A percentile compares a stretch with the other conserved stretches of the same genome.
These are phyloP conservation scores for Acacia confusa DNA, from an alignment of 306 rosid species.

Conservation along the genomic window DNA sequence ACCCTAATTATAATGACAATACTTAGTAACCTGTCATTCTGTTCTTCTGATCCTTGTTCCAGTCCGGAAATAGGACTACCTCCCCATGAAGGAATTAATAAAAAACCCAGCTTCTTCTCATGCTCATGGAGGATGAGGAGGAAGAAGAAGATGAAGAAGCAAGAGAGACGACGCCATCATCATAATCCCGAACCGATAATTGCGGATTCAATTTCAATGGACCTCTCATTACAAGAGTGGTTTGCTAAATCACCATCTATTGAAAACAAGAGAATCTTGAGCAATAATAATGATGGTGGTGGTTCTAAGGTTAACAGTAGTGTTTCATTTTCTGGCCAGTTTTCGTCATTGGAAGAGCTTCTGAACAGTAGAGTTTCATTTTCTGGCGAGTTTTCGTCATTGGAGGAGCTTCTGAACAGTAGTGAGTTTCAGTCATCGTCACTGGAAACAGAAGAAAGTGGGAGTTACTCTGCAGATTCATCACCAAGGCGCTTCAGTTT, in stretches of 20 bases:
- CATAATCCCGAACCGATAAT: not conserved
- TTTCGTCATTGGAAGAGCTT: not conserved
- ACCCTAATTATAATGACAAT: slow-evolving; percentile 15
- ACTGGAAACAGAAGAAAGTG: not conserved
- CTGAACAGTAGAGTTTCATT: not conserved
- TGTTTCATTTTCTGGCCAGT: not conserved
- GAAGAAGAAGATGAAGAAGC: not conserved
- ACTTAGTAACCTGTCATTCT: slow-evolving; percentile 13
- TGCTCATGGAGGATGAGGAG: slow-evolving; percentile 28
- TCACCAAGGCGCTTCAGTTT: not conserved
- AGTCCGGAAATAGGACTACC: slow-evolving; percentile 1
- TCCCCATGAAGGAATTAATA: not conserved
- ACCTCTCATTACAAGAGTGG: slow-evolving; percentile 38
- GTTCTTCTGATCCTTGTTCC: not conserved
- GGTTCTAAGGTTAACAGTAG: not conserved
- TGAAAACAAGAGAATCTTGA: not conserved
- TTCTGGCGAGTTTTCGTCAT: not conserved
- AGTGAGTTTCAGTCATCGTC: not conserved
- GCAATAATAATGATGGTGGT: no score
- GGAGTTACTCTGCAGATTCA: not conserved
- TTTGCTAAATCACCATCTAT: slow-evolving; percentile 35
- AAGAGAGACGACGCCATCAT: not conserved
- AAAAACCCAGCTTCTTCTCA: not conserved
- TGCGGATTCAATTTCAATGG: slow-evolving; percentile 6
- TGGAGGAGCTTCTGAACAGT: slow-evolving; percentile 8